Base-by-base conservation (phyloP, 352 stramenopile species). In the Globisporangium yorkense region DNA sequence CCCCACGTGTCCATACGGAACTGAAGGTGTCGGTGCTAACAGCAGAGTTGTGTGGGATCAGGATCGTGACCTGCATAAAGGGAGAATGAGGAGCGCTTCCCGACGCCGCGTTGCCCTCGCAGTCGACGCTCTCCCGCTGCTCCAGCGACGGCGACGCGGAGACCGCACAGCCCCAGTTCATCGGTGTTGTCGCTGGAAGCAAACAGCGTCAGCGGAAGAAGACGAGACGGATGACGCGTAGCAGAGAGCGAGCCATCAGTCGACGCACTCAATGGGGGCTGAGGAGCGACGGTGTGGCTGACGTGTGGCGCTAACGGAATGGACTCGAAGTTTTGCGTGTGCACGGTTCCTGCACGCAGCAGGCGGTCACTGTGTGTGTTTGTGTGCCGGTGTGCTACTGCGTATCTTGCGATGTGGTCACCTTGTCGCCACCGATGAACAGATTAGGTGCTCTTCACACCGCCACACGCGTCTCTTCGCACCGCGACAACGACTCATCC, bases 41-140 rank as follows among this genome's bases (percentile, higher is more conserved):
- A 16, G 3, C 41, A 21, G n/a, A 3, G 24, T 2, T 59, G 31
- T 37, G 7, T 18, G 15, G 15, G 49, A 24, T 15, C 64, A 94
- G 84, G 84, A 94, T 94, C 54, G 84, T 94, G 55, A 94, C 84
- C 18, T 92, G 82, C 73, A 94, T 94, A 79, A 94, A 92, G 71
- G 84, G 84, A 56, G 84, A 94, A 67, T 94, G 81, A 74, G 6
- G 81, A 74, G 6, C 31, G 12, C 1, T 35, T 39, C 48, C 51
- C 48, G 27, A 27, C 43, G 43, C 43, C 18, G 16, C 43, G 43
- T 5, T 18, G 5, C 18, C 8, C 37, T 43, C 37, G 10, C 37
- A 9, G 33, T 39, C n/a, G 18, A 31, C 44, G 44, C 44, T 9
- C 44, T 49, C 21, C 7, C 46, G 12, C 20, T 27, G n/a, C 1